Conservation (phyloP, 2,329 filamentous ascomycete genomes). For the Metarhizium album region DNA sequence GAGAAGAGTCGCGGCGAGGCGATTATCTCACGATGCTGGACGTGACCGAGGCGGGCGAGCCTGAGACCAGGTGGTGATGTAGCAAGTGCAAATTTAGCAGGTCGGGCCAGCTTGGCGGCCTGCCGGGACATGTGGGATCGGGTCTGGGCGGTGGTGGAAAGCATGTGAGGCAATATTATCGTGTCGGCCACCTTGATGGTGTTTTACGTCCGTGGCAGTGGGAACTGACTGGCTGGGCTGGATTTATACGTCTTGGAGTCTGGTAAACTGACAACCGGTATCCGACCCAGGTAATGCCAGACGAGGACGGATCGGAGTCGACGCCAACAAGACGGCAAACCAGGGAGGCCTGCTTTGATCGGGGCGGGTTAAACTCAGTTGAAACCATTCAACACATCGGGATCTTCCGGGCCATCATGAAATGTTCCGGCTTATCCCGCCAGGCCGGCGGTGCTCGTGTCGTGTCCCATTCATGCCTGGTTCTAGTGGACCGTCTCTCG, state of each 20-base stretch:
- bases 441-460: too few relatives aligned
- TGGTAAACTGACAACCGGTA: background rate
- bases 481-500: too few relatives aligned
- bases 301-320: slow-evolving; percentile 4
- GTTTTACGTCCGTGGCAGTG: background rate
- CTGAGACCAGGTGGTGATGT: slow-evolving; percentile 7
- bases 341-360: too few relatives aligned
- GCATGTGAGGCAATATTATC: slow-evolving; percentile 12
- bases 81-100: slow-evolving; percentile 4
- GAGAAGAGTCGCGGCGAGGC: slow-evolving; percentile 32
- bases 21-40: slow-evolving; percentile 1
- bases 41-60: slow-evolving; percentile 8
- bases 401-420: background rate
- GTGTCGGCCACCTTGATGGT: too few relatives aligned
- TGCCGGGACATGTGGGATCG: slow-evolving; percentile 13
- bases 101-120: slow-evolving; percentile 13
- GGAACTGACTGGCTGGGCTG: background rate
- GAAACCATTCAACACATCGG: background rate
- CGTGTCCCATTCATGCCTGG: too few relatives aligned
- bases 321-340: too few relatives aligned
- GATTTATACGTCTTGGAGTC: background rate
- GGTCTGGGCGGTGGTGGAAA: slow-evolving; percentile 16
- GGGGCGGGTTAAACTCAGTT: too few relatives aligned
- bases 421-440: background rate
- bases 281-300: background rate